phyloP scores from a whole-genome alignment of 2,329 filamentous ascomycete genomes.

The Septoria linicola region DNA sequence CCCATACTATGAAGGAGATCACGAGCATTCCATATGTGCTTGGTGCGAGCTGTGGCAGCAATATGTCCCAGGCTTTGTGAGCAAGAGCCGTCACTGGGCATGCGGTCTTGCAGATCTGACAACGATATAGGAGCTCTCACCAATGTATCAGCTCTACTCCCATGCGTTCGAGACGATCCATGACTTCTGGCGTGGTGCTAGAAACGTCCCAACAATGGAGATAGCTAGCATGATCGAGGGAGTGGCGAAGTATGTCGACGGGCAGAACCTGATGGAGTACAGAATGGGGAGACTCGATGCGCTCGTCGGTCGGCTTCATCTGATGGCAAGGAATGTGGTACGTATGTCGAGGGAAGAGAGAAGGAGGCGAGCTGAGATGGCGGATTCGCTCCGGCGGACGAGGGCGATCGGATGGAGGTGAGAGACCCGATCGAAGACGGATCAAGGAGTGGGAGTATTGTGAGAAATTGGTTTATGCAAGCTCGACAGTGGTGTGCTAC shows the following conservation, averaged over 20 bases:
- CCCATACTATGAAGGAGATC: conserved; percentile 9
- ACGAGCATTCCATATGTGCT: conserved; percentile 11
- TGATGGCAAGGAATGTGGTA: no score
- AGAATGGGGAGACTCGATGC: conserved; percentile 4
- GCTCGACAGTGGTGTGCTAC: no score
- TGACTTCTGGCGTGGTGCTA: conserved; percentile 10
- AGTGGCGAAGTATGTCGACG: conserved; percentile 9
- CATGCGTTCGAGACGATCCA: conserved; percentile 14
- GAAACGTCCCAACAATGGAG: neutral
- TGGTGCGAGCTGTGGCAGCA: conserved; percentile 15
- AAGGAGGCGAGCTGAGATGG: no score
- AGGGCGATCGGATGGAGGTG: no score
- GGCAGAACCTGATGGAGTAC: conserved; percentile 14
- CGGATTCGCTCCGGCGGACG: no score
- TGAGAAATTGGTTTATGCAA: no score
- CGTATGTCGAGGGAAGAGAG: no score
- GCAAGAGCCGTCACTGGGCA: neutral
- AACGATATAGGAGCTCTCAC: conserved; percentile 8
- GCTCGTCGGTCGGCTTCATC: neutral
- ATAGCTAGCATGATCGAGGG: conserved; percentile 8
- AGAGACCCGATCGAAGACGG: no score
- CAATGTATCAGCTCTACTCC: conserved; percentile 6
- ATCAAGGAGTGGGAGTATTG: no score
- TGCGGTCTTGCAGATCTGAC: neutral
- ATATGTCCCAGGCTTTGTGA: conserved; percentile 14